Evolutionary conservation across 768 basidiomycete species (phyloP).

Genomic region (Coprinellus micaceus): DNA sequence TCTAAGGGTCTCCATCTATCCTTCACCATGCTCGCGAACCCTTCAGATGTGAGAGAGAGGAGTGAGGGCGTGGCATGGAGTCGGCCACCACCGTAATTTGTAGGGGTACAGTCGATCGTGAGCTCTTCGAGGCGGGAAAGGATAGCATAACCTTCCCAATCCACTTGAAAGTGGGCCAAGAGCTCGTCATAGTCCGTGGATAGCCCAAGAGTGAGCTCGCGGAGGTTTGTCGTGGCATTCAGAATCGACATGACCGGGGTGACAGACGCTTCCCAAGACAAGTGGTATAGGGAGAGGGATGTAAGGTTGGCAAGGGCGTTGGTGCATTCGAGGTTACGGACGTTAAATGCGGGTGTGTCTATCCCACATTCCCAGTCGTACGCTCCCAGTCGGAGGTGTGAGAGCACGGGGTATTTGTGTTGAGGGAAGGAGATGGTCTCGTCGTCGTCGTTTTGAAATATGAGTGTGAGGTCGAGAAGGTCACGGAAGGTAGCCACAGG

Average conservation of each 20-base stretch:
- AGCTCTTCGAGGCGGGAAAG: neutral
- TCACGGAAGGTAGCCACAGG: neutral
- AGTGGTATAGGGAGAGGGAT: constrained; percentile 2
- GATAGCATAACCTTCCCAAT: constrained; percentile 6
- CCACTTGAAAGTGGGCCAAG: constrained; percentile 7
- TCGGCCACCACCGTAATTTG: neutral
- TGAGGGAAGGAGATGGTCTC: neutral
- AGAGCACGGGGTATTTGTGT: neutral
- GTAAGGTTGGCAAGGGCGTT: neutral
- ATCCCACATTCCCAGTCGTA: neutral
- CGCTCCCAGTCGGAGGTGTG: constrained; percentile 1
- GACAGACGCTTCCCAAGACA: neutral
- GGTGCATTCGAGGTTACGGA: neutral
- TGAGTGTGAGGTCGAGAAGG: neutral
- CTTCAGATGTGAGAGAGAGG: constrained; percentile 1
- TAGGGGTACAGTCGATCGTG: neutral
- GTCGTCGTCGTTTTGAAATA: neutral
- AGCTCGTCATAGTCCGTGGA: constrained; percentile 7
- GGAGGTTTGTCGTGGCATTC: neutral
- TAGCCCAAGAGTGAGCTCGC: neutral
- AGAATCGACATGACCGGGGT: neutral
- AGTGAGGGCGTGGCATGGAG: neutral
- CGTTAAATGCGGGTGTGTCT: neutral
- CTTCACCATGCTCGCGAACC: constrained; percentile 4
- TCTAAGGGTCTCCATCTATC: constrained; percentile 5